Conservation (phyloP, 805 yeast genomes). For the Yarrowia bubula region DNA sequence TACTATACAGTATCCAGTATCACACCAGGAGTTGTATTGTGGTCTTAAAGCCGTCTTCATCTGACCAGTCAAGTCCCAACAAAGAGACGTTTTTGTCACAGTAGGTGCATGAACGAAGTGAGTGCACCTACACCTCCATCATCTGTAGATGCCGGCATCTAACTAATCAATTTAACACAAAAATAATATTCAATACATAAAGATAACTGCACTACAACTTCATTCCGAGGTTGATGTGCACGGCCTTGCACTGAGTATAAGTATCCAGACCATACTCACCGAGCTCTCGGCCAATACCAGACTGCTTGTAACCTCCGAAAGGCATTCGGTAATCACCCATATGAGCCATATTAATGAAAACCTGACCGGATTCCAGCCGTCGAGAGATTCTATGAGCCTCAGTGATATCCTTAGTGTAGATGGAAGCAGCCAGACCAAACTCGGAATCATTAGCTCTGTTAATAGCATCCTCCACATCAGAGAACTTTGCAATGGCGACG, state of each 20-base stretch:
- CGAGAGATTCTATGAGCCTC: constrained; percentile 64
- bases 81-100: too few species aligned
- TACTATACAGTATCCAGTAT: too few species aligned
- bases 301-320: constrained; percentile 77
- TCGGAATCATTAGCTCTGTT: constrained; percentile 68
- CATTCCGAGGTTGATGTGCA: constrained; percentile 62
- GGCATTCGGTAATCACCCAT: constrained; percentile 68
- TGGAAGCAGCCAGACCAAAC: constrained; percentile 82
- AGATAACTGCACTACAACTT: not conserved
- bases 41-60: too few species aligned
- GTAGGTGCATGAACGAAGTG: too few species aligned
- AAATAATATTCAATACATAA: not conserved
- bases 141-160: too few species aligned
- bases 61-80: too few species aligned
- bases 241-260: constrained; percentile 74
- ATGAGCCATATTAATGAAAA: constrained; percentile 72
- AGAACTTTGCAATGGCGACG: constrained; percentile 65
- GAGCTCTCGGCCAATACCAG: constrained; percentile 80
- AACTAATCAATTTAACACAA: too few species aligned
- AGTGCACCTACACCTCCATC: too few species aligned
- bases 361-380: constrained; percentile 62
- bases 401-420: constrained; percentile 65
- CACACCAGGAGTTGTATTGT: too few species aligned
- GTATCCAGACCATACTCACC: constrained; percentile 70
- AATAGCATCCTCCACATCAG: constrained; percentile 64